Evolutionary conservation across 169 alveolate species (phyloP), one percentile per base, ranked within the genome.

Genomic region (Plasmodium fragile): DNA sequence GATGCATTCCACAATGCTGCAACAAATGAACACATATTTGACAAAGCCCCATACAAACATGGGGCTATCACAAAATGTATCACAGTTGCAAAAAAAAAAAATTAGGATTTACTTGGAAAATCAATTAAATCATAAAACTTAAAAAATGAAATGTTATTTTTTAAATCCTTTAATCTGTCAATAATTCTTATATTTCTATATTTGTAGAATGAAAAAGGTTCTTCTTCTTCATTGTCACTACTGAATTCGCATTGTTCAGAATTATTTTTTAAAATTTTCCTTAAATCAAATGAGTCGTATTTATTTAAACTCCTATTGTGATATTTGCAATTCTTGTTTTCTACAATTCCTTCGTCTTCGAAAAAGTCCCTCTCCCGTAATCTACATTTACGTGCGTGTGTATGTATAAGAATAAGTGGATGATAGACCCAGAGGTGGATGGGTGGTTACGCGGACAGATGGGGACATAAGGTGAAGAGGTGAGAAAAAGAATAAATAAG

Each of bases 151-250:
- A 89, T 89, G 73, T 89, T 89, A 77, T 49, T 89, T 78, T 89
- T 89, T 65, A 89, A 89, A 55, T 89, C 94, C 71, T 89, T 89
- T 65, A 89, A 79, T 78, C 89, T 77, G 53, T 89, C 94, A 78
- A 89, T 78, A 78, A 89, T 89, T 89, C 49, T 77, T 72, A 59
- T 34, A 78, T 89, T 55, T 32, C 90, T 59, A 78, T 78, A 59
- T 89, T 49, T 32, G 73, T 89, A 89, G 36, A 78, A 34, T n/a
- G 89, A 89, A 55, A 78, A 59, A 4, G 89, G 77, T 89, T 78
- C 94, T 39, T 89, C 94, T 89, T 89, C 94, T 39, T 89, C 94
- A 34, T 59, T 36, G 49, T 89, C 94, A 89, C 89, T 79, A 78
- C 72, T 13, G 49, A 34, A 78, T 28, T 43, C 45, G 70, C 70